Conservation (phyloP, 805 yeast species). For the Kazachstania viticola region DNA sequence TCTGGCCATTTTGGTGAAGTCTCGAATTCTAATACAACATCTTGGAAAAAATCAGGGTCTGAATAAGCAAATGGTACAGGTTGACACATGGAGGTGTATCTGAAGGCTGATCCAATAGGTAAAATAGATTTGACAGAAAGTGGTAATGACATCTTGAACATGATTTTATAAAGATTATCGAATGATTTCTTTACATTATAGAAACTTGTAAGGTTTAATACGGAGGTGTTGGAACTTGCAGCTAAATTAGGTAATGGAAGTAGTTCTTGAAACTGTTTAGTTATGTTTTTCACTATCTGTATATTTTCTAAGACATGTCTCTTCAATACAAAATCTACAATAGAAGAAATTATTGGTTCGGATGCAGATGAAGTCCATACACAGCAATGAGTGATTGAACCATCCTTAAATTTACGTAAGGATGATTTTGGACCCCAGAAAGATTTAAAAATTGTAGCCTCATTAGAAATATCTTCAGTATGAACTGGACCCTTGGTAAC, state of each 20-base stretch:
- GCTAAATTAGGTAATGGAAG: constrained; percentile 54
- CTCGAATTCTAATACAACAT: constrained; percentile 77
- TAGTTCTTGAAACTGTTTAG: constrained; percentile 36
- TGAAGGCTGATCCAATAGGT: constrained; percentile 63
- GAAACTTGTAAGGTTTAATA: constrained; percentile 32
- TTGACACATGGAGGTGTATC: constrained; percentile 63
- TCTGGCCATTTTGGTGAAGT: constrained; percentile 93
- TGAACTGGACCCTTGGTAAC: constrained; percentile 81
- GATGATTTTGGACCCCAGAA: constrained; percentile 89
- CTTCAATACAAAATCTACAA: constrained; percentile 50
- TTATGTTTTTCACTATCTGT: constrained; percentile 22
- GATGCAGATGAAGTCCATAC: constrained; percentile 57
- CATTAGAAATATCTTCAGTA: constrained; percentile 40
- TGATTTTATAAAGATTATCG: constrained; percentile 43
- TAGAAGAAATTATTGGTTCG: constrained; percentile 54
- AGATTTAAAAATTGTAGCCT: constrained; percentile 52
- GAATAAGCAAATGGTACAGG: constrained; percentile 77
- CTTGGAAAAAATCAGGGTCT: constrained; percentile 70
- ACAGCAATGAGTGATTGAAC: constrained; percentile 80
- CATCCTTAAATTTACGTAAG: constrained; percentile 86
- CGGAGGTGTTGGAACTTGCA: constrained; percentile 43
- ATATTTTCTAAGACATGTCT: constrained; percentile 44
- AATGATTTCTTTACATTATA: constrained; percentile 39
- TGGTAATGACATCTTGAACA: constrained; percentile 51
- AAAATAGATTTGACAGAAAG: constrained; percentile 56